A percentile compares a stretch with the other conserved stretches of the same genome.
These are phyloP conservation scores for Cicer bijugum DNA, from an alignment of 306 rosid genomes.

Conservation along the genomic window DNA sequence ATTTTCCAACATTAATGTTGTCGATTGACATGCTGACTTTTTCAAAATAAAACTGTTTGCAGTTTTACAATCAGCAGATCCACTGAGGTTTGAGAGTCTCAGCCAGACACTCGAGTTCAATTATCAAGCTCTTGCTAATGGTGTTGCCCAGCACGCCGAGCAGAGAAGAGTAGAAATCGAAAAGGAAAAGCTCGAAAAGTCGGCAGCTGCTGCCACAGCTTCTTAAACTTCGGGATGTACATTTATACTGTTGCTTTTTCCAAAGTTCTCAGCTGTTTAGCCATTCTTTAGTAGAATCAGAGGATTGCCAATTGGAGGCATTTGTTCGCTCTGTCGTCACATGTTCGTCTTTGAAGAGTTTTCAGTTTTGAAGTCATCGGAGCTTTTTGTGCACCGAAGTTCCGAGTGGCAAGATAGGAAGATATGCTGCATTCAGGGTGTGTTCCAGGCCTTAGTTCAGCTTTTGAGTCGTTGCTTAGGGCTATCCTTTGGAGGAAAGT, in stretches of 20 bases:
- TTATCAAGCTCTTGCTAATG: slow-evolving; percentile 88
- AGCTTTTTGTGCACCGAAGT: slow-evolving; percentile 49
- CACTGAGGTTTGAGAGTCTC: slow-evolving; percentile 77
- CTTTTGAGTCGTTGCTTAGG: slow-evolving; percentile 44
- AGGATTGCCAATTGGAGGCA: slow-evolving; percentile 52
- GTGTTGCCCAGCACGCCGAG: slow-evolving; percentile 91
- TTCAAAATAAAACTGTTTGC: slow-evolving; percentile 5
- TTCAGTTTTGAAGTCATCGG: slow-evolving; percentile 54
- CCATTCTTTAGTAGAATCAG: slow-evolving; percentile 56
- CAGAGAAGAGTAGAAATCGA: slow-evolving; percentile 84
- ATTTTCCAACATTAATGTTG: not conserved
- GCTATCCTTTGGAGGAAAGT: slow-evolving; percentile 34
- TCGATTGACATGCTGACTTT: slow-evolving; percentile 15
- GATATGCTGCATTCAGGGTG: slow-evolving; percentile 45
- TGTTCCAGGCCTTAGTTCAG: slow-evolving; percentile 43
- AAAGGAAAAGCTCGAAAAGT: slow-evolving; percentile 84
- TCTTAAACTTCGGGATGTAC: slow-evolving; percentile 52
- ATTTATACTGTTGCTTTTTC: slow-evolving; percentile 42
- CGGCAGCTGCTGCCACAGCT: slow-evolving; percentile 63
- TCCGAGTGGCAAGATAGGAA: slow-evolving; percentile 35
- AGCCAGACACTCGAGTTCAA: slow-evolving; percentile 81
- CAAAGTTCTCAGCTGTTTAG: slow-evolving; percentile 46
- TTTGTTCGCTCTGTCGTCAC: slow-evolving; percentile 54
- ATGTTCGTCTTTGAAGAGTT: slow-evolving; percentile 45
- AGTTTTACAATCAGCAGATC: slow-evolving; percentile 80